Base-by-base conservation (phyloP, 1,139 yeast genomes). In the Kodamaea suecica region DNA sequence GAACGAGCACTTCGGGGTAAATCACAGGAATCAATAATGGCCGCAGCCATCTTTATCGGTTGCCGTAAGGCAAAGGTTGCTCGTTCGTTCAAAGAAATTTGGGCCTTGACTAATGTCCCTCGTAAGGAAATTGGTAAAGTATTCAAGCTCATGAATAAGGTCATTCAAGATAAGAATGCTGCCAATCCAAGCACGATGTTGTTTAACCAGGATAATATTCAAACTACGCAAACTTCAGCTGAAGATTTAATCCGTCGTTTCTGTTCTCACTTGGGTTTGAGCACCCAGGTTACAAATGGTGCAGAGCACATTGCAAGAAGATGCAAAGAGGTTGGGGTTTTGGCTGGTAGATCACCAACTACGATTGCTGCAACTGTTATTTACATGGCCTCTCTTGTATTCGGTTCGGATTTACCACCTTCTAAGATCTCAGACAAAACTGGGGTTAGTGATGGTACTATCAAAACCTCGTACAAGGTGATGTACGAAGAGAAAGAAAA, bases 371-470 rank as follows among this genome's bases (percentile, higher is more conserved):
- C 97, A 5, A 95, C 97, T 0, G 95, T 95, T 3, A 92, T 92
- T 35, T 92, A 90, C 62, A 83, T 92, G 85, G 88, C 97, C 4
- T 84, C 94, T 4, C 67, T 85, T 11, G 66, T 92, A 16, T 90
- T 90, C 59, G 86, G 86, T 25, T 80, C 74, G 4, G 82, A 79
- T 34, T 54, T 70, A 35, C 68, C 85, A 6, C 94, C 96, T 2
- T 66, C 84, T 2, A 84, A 79, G 53, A 90, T 92, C 39, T 86
- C 95, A 6, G 96, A 88, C 49, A 86, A 85, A 50, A 80, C 97
- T n/a, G 97, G 97, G 45, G 98, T 92, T 14, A 85, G 95, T 52
- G 98, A 92, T 55, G 97, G 97, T 48, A 92, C 98, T 1, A 92
- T 92, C 50, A 87, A 92, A 59, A 87, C 97, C 3, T 83, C 95